Percentiles rank a stretch among this genome's conserved stretches.
phyloP scores from a whole-genome alignment of 495 filamentous ascomycete genomes.

The Hypoxylon subgilvum region DNA sequence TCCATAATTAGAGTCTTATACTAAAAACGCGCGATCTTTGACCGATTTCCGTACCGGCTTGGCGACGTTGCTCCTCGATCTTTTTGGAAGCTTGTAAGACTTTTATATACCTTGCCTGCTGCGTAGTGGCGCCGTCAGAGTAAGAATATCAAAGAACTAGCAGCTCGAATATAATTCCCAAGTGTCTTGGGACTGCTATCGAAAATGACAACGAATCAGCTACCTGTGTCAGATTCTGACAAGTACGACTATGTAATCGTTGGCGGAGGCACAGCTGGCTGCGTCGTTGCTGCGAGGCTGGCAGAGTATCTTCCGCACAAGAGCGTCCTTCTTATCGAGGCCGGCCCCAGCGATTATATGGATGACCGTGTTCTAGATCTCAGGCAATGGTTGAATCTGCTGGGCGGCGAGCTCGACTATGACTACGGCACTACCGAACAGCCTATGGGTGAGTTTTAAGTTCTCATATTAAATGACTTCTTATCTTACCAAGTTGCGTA shows the following conservation, averaged over 20 bases:
- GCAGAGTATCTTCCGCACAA: conserved; percentile 71
- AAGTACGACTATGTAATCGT: conserved; percentile 85
- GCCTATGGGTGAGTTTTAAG: conserved; percentile 65
- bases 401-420: conserved; percentile 83
- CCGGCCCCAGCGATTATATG: conserved; percentile 58
- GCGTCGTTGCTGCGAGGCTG: conserved; percentile 70
- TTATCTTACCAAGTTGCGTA: conserved; percentile 40
- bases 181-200: too few species aligned
- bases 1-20: conserved; percentile 8
- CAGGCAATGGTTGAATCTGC: conserved; percentile 77
- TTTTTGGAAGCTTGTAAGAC: conserved; percentile 10
- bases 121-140: conserved; percentile 1
- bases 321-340: conserved; percentile 69
- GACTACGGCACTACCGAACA: conserved; percentile 87
- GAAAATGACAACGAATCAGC: conserved; percentile 66
- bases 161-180: conserved; percentile 8
- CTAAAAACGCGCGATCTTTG: conserved; percentile 7
- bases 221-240: conserved; percentile 64
- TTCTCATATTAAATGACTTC: conserved; percentile 1
- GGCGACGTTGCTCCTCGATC: conserved; percentile 15
- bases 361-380: conserved; percentile 65
- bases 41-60: conserved; percentile 35
- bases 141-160: conserved; percentile 4
- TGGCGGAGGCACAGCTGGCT: conserved; percentile 83
- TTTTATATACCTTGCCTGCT: conserved; percentile 29